These are phyloP conservation scores for Alopecurus myosuroides DNA, from an alignment of 176 grass and related monocot species.

Conservation along the genomic window DNA sequence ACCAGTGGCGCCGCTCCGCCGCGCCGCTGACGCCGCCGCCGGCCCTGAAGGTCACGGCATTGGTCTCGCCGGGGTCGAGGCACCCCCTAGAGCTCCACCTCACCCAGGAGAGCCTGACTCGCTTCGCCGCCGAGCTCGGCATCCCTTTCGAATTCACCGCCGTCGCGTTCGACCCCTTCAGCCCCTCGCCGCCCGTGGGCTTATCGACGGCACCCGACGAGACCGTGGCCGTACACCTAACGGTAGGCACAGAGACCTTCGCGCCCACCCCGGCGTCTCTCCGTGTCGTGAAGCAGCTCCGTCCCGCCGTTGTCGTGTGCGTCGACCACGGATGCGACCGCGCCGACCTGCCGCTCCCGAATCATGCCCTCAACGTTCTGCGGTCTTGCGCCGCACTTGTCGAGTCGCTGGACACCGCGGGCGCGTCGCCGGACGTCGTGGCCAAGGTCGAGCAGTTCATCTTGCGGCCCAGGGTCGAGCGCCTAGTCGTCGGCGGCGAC, in stretches of 20 bases:
- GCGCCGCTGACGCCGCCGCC: background rate
- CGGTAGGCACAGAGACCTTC: conserved; percentile 11
- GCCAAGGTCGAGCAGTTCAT: conserved; percentile 48
- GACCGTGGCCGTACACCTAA: conserved; percentile 38
- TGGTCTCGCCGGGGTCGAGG: conserved; percentile 22
- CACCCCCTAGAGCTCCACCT: conserved; percentile 61
- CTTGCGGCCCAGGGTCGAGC: conserved; percentile 43
- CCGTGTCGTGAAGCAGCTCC: conserved; percentile 48
- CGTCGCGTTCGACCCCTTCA: conserved; percentile 26
- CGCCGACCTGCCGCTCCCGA: conserved; percentile 39
- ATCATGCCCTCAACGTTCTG: conserved; percentile 29
- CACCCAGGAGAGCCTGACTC: conserved; percentile 35
- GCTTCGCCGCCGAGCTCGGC: conserved; percentile 33
- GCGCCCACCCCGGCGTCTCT: conserved; percentile 1
- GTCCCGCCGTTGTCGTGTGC: conserved; percentile 42
- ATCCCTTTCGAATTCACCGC: conserved; percentile 50
- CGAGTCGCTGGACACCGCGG: conserved; percentile 44
- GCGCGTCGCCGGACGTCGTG: conserved; percentile 18
- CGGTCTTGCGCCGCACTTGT: conserved; percentile 35
- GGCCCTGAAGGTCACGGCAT: conserved; percentile 37
- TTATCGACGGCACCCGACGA: conserved; percentile 23
- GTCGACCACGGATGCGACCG: conserved; percentile 49
- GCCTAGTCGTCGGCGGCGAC: conserved; percentile 3
- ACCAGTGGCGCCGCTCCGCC: conserved; percentile 22
- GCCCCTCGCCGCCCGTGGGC: background rate